Percentiles rank a stretch among this genome's conserved stretches.
Evolutionary conservation across 331 rosid genomes (phyloP).

Genomic region (Rhamnella rubrinervis): DNA sequence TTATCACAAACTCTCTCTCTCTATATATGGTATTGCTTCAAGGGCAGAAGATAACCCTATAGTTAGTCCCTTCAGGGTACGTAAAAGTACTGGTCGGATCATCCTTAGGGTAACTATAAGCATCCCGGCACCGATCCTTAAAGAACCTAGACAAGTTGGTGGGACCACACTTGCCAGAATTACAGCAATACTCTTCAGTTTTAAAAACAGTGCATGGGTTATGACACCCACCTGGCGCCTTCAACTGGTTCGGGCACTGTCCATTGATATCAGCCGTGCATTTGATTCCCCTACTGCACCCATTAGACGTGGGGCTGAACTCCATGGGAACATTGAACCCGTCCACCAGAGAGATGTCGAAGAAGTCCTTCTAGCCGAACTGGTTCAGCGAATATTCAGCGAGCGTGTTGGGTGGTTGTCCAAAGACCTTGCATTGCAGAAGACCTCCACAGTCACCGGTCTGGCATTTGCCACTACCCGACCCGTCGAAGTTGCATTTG

Average conservation of each 20-base stretch:
- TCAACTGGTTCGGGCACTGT: conserved; percentile 39
- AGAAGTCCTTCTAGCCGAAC: conserved; percentile 10
- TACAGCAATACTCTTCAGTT: conserved; percentile 3
- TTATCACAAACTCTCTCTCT: too few relatives aligned
- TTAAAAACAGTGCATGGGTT: conserved; percentile 13
- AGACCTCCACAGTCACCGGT: conserved; percentile 32
- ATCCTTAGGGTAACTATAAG: neutral
- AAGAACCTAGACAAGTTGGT: neutral
- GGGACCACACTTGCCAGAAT: neutral
- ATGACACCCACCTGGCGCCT: conserved; percentile 8
- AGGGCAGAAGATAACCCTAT: too few relatives aligned
- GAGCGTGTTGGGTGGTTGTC: conserved; percentile 29
- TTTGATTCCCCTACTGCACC: conserved; percentile 31
- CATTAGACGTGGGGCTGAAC: conserved; percentile 11
- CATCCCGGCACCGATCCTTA: neutral
- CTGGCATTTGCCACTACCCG: conserved; percentile 18
- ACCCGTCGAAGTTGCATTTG: conserved; percentile 18
- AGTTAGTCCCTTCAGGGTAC: too few relatives aligned
- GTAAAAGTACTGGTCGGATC: too few relatives aligned
- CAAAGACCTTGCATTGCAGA: conserved; percentile 20
- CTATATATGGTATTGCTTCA: too few relatives aligned
- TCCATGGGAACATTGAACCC: conserved; percentile 34
- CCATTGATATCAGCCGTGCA: conserved; percentile 40
- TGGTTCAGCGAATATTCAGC: conserved; percentile 20
- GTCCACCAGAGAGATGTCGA: conserved; percentile 21